These are phyloP conservation scores for Termitomyces sp. DNA, from an alignment of 768 basidiomycete species.

Conservation along the genomic window DNA sequence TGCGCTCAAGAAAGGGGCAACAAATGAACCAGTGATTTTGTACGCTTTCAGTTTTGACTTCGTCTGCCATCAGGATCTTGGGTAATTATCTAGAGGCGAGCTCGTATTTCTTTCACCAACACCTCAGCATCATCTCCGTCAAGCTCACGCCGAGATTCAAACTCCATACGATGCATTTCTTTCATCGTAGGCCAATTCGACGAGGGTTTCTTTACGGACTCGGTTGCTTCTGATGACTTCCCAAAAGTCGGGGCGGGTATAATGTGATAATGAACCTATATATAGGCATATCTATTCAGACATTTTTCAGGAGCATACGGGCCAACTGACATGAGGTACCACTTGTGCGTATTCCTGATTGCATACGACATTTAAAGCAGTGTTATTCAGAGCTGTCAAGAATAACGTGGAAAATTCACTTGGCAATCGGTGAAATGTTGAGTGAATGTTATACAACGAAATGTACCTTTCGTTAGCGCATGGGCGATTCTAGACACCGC, in stretches of 20 bases:
- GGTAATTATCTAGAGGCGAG: conserved; percentile 25
- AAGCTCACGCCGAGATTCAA: conserved; percentile 50
- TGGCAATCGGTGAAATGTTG: conserved; percentile 2
- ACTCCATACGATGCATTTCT: conserved; percentile 60
- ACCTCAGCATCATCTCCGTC: conserved; percentile 49
- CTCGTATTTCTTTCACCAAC: conserved; percentile 40
- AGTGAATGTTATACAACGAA: neutral
- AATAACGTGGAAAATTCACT: neutral
- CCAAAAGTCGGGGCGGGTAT: conserved; percentile 60
- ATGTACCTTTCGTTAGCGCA: conserved; percentile 54
- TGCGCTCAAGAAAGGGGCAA: too few relatives aligned
- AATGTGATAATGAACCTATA: conserved; percentile 71
- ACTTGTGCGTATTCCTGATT: conserved; percentile 82
- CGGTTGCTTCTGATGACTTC: conserved; percentile 9
- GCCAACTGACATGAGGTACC: conserved; percentile 58
- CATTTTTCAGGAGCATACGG: neutral
- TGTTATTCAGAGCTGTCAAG: conserved; percentile 50
- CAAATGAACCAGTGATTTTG: neutral
- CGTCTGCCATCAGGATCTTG: neutral
- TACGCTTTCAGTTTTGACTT: neutral
- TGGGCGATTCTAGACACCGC: conserved; percentile 57
- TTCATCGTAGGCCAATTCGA: conserved; percentile 29
- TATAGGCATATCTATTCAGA: neutral
- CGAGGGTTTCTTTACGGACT: conserved; percentile 1
- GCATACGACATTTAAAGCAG: conserved; percentile 69